phyloP scores from a whole-genome alignment of 148 eudicot genomes.

The Chenopodium album region DNA sequence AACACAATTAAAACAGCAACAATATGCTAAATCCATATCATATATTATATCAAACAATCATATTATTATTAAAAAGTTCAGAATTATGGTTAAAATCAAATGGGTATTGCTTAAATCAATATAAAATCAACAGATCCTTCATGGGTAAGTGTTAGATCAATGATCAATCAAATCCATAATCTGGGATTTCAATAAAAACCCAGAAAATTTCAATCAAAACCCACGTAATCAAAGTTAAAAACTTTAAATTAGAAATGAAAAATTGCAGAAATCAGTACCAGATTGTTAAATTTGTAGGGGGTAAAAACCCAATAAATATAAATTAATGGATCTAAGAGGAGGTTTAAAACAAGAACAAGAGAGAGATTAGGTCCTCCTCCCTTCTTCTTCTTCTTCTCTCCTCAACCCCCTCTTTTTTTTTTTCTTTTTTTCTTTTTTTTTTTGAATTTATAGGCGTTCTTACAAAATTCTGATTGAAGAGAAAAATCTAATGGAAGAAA shows the following conservation, averaged over 20 bases:
- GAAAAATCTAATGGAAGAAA: slow-evolving; percentile 15
- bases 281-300: neutral
- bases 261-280: slow-evolving; percentile 29
- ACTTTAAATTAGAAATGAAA: slow-evolving; percentile 7
- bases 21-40: neutral
- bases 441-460: slow-evolving; percentile 2
- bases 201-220: neutral
- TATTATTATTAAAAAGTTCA: neutral
- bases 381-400: slow-evolving; percentile 39
- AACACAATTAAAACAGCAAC: neutral
- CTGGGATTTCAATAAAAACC: slow-evolving; percentile 21
- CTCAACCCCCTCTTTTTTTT: slow-evolving; percentile 12
- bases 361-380: slow-evolving; percentile 49
- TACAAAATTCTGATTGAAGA: slow-evolving; percentile 14
- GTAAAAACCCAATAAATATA: neutral
- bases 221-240: slow-evolving; percentile 11
- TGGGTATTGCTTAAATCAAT: slow-evolving; percentile 40
- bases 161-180: slow-evolving; percentile 32
- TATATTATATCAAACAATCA: neutral
- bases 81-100: neutral
- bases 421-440: slow-evolving; percentile 23
- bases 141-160: slow-evolving; percentile 44
- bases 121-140: slow-evolving; percentile 52
- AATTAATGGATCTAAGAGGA: slow-evolving; percentile 53
- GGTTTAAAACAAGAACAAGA: slow-evolving; percentile 49